phyloP scores from a whole-genome alignment of 208 protist genomes.

The Acanthamoeba culbertsoni region DNA sequence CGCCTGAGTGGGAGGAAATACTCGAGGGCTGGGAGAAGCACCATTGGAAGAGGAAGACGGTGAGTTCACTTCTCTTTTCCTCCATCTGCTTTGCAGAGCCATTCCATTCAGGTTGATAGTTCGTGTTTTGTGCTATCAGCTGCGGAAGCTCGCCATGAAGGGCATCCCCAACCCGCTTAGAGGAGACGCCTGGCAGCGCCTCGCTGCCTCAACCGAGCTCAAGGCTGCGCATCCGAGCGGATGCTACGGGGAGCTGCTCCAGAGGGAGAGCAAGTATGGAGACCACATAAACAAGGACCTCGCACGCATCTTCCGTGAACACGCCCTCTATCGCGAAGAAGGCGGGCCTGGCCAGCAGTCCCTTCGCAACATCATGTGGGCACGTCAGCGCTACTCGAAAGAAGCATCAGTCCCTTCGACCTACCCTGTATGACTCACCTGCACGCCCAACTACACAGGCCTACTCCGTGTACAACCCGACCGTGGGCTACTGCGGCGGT shows the following conservation, averaged over 20 bases:
- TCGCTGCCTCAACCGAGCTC: neutral
- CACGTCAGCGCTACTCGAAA: neutral
- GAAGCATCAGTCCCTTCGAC: neutral
- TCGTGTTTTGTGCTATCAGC: neutral
- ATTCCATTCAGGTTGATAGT: neutral
- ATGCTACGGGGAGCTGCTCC: neutral
- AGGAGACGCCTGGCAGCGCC: neutral
- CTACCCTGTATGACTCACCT: neutral
- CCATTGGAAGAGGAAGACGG: neutral
- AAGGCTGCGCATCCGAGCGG: neutral
- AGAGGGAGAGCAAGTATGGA: neutral
- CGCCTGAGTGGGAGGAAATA: neutral
- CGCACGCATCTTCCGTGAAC: neutral
- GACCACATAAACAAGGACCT: neutral
- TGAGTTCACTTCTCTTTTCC: neutral
- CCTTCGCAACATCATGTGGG: neutral
- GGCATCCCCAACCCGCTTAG: neutral
- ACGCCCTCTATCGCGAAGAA: neutral
- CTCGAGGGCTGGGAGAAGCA: neutral
- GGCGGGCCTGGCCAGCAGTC: neutral
- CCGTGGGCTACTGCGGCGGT: constrained; percentile 67
- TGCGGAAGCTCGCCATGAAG: neutral
- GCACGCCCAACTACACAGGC: neutral
- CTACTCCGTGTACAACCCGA: constrained; percentile 55
- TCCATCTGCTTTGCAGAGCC: neutral